Conservation (phyloP, 768 basidiomycete species). For the Rhodotorula sphaerocarpa region DNA sequence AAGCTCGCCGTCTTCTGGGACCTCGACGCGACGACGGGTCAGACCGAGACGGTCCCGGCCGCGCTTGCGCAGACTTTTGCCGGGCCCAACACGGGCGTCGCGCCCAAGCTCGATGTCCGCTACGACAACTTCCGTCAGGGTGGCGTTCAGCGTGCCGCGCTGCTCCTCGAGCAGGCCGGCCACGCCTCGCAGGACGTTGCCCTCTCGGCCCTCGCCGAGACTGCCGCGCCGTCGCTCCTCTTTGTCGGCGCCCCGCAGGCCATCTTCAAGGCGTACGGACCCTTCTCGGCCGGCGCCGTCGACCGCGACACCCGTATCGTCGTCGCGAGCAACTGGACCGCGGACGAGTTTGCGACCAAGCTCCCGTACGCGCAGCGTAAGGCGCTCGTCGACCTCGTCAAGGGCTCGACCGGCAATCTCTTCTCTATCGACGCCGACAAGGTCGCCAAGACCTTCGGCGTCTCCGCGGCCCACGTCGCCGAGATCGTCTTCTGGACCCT, state of each 20-base stretch:
- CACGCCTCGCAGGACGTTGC: slow-evolving; percentile 43
- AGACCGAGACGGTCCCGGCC: slow-evolving; percentile 32
- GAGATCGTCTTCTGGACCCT: slow-evolving; percentile 76
- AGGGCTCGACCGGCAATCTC: slow-evolving; percentile 56
- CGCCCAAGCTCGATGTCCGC: slow-evolving; percentile 57
- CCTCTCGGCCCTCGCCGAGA: slow-evolving; percentile 41
- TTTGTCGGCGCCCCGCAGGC: slow-evolving; percentile 63
- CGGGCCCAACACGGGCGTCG: slow-evolving; percentile 46
- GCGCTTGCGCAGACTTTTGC: slow-evolving; percentile 54
- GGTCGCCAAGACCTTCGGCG: slow-evolving; percentile 39
- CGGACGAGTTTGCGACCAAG: slow-evolving; percentile 63
- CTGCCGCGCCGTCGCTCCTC: slow-evolving; percentile 53
- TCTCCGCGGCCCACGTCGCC: slow-evolving; percentile 50
- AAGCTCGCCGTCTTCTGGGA: slow-evolving; percentile 43
- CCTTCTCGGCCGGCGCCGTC: slow-evolving; percentile 60
- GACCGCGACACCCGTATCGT: slow-evolving; percentile 63
- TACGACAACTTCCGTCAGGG: slow-evolving; percentile 70
- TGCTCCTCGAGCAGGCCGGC: slow-evolving; percentile 54
- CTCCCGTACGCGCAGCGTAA: slow-evolving; percentile 51
- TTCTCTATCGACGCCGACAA: slow-evolving; percentile 49
- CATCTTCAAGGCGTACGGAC: slow-evolving; percentile 67
- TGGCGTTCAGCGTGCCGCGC: slow-evolving; percentile 60
- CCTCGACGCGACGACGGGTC: slow-evolving; percentile 33
- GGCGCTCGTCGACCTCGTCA: slow-evolving; percentile 42
- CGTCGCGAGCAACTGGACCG: slow-evolving; percentile 64